Evolutionary conservation across 2,329 filamentous ascomycete genomes (phyloP), one percentile per base, ranked within the genome.

Genomic region (Ceratocystis alfenasii): DNA sequence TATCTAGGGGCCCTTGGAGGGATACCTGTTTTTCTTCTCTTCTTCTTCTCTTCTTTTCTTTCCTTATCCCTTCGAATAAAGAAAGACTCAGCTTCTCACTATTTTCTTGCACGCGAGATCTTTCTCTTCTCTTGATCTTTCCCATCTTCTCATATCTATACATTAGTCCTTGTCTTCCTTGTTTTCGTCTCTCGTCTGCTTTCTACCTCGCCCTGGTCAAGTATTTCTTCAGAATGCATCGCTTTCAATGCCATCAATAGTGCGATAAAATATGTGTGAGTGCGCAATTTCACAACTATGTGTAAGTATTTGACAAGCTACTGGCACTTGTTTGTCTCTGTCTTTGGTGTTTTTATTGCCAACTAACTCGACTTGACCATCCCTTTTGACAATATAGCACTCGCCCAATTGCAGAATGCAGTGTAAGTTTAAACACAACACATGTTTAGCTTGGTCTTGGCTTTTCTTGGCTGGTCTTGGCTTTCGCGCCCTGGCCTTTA

Each of bases 331-430:
- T 30, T 45, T 36, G 15, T 59, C 5, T 57, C n/a, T 41, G 55
- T 15, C 57, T 46, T 36, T 33, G 12, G 30, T 36, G 3, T 41
- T 41, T 41, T 12, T 15, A 41, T 62, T 62, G 60, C 30, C 25
- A 66, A 46, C 20, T 28, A 30, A 62, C 36, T 45, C 33, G 33
- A 22, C 22, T 25, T 8, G 28, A 41, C 25, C 53, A 33, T 36
- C 41, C 2, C 50, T 61, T 30, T 57, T 17, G 33, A 17, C n/a
- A 22, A 45, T 67, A 70, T 72, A 79, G 78, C 78, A 74, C 77
- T 79, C 73, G 74, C 74, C 73, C 75, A 78, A 74, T 75, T 80
- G 74, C 75, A 75, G 76, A 80, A 80, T 78, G 76, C 76, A 74
- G 76, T 80, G 78, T 79, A 79, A 69, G 77, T 77, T 69, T 68